These are phyloP conservation scores for Cicer arietinum DNA, from an alignment of 306 rosid species.

Conservation along the genomic window DNA sequence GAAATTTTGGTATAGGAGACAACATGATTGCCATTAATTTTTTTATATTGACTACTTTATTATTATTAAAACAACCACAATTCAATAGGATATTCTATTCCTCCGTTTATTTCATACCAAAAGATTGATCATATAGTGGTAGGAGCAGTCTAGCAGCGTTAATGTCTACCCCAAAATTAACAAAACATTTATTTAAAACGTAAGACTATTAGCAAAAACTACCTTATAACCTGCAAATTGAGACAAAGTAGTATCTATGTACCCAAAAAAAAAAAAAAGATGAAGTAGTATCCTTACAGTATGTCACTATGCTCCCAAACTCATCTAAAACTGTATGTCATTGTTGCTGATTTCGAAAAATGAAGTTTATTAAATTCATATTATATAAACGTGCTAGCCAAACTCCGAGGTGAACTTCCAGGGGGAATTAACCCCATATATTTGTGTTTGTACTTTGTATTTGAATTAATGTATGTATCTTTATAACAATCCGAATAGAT, in stretches of 20 bases:
- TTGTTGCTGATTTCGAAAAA: no score
- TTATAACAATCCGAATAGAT: neutral
- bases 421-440: constrained; percentile 7
- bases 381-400: neutral
- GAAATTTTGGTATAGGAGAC: neutral
- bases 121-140: neutral
- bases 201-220: no score
- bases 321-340: no score
- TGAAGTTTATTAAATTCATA: no score
- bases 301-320: no score
- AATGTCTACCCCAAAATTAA: neutral
- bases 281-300: no score
- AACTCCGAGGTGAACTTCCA: neutral
- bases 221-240: no score
- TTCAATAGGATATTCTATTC: neutral
- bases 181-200: no score
- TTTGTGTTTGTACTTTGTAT: constrained; percentile 10
- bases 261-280: no score
- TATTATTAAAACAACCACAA: neutral
- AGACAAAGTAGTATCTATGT: no score
- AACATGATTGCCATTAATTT: neutral
- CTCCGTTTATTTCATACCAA: neutral
- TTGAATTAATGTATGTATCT: constrained; percentile 16
- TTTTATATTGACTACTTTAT: neutral
- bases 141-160: neutral